Evolutionary conservation across 768 basidiomycete genomes (phyloP).

Genomic region (Pholiota conissans): DNA sequence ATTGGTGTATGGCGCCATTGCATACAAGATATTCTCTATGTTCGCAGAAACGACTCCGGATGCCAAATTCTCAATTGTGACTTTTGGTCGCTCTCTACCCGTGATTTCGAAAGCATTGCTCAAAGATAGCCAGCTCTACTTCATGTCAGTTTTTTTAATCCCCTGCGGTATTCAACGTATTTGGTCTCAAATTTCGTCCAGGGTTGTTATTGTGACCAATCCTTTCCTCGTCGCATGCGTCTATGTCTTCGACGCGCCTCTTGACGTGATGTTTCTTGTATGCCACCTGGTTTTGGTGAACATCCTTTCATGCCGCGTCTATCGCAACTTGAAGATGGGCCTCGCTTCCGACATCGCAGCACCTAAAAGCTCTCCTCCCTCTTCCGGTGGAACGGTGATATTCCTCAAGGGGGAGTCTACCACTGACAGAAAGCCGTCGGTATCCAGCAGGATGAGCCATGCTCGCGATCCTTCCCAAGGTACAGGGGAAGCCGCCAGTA

Average conservation of each 20-base stretch:
- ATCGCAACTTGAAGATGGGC: constrained; percentile 10
- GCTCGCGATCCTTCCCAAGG: background rate
- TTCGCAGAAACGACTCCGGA: constrained; percentile 9
- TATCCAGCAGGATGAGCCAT: background rate
- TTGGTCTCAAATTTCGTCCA: background rate
- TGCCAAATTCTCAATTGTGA: background rate
- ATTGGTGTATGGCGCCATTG: constrained; percentile 29
- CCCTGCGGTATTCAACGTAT: background rate
- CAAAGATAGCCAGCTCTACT: constrained; percentile 30
- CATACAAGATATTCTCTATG: constrained; percentile 23
- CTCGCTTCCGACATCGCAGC: background rate
- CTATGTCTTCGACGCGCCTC: background rate
- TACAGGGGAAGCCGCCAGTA: background rate
- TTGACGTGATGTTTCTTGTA: constrained; percentile 12
- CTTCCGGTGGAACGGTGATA: background rate
- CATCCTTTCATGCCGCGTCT: constrained; percentile 12
- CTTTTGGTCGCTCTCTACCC: constrained; percentile 20
- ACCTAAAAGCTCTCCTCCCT: background rate
- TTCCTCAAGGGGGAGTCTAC: background rate
- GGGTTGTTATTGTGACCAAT: constrained; percentile 13
- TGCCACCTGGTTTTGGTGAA: constrained; percentile 14
- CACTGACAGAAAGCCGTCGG: background rate
- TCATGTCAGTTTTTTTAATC: constrained; percentile 7
- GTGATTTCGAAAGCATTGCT: constrained; percentile 5
- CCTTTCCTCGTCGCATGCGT: constrained; percentile 5